phyloP scores from a whole-genome alignment of 2,329 filamentous ascomycete genomes.

The Penicillium corylophilum region DNA sequence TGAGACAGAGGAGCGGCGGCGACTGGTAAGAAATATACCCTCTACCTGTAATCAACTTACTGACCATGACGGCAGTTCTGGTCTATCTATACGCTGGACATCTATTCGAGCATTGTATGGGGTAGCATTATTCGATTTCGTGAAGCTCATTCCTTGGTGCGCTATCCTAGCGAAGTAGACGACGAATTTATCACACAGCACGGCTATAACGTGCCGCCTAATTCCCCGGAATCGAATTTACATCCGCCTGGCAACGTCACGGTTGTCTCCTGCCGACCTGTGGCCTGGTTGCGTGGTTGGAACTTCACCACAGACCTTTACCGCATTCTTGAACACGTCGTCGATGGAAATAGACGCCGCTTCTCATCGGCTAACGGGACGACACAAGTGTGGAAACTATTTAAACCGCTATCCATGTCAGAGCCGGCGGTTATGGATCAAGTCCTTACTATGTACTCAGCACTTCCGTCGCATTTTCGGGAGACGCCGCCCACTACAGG shows the following conservation, averaged over 20 bases:
- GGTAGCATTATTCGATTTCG: slow-evolving; percentile 47
- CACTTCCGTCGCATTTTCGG: slow-evolving; percentile 25
- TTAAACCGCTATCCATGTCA: slow-evolving; percentile 21
- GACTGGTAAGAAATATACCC: slow-evolving; percentile 50
- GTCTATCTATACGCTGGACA: slow-evolving; percentile 59
- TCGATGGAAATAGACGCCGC: slow-evolving; percentile 26
- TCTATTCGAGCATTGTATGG: slow-evolving; percentile 56
- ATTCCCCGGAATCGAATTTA: too few species aligned
- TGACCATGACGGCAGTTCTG: slow-evolving; percentile 52
- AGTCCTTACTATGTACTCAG: slow-evolving; percentile 26
- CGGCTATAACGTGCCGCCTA: slow-evolving; percentile 26
- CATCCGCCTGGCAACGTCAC: slow-evolving; percentile 14
- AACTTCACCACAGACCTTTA: slow-evolving; percentile 60
- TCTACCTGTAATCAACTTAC: slow-evolving; percentile 3
- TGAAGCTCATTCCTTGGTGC: slow-evolving; percentile 49
- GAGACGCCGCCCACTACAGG: slow-evolving; percentile 27
- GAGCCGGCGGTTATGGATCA: slow-evolving; percentile 26
- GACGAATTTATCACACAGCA: slow-evolving; percentile 46
- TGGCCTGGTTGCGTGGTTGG: slow-evolving; percentile 56
- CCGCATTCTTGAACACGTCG: slow-evolving; percentile 55
- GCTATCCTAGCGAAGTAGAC: slow-evolving; percentile 50
- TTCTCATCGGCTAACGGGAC: slow-evolving; percentile 24
- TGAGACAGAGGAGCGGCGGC: slow-evolving; percentile 51
- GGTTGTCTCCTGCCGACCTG: slow-evolving; percentile 13
- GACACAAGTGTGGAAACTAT: slow-evolving; percentile 25